Conservation (phyloP, 2,329 filamentous ascomycete genomes). For the Alternaria alternata region DNA sequence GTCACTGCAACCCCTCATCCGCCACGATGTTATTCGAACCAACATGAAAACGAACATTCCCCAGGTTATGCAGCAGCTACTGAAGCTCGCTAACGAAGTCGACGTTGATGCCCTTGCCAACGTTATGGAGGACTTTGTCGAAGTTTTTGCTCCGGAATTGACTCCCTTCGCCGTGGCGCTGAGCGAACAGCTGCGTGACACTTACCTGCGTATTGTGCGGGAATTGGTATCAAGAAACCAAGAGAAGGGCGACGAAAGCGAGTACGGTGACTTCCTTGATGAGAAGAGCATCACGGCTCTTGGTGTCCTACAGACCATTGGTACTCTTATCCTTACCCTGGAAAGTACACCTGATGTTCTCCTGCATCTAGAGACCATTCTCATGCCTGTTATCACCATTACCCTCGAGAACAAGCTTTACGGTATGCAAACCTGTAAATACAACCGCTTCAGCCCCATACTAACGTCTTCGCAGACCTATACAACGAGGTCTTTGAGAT, state of each 20-base stretch:
- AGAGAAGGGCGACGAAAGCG: slow-evolving; percentile 76
- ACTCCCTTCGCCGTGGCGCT: slow-evolving; percentile 96
- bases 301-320: slow-evolving; percentile 95
- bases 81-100: slow-evolving; percentile 97
- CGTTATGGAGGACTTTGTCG: slow-evolving; percentile 99
- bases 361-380: slow-evolving; percentile 89
- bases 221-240: slow-evolving; percentile 88
- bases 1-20: slow-evolving; percentile 91
- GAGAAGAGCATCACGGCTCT: slow-evolving; percentile 98
- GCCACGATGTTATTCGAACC: slow-evolving; percentile 90
- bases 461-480: slow-evolving; percentile 66
- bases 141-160: slow-evolving; percentile 95
- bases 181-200: slow-evolving; percentile 94
- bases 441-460: slow-evolving; percentile 3
- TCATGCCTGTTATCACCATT: slow-evolving; percentile 96
- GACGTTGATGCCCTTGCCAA: slow-evolving; percentile 97
- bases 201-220: slow-evolving; percentile 90
- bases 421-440: slow-evolving; percentile 58
- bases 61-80: slow-evolving; percentile 98
- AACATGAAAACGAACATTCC: slow-evolving; percentile 99
- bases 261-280: slow-evolving; percentile 89
- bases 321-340: slow-evolving; percentile 92
- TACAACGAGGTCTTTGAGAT: slow-evolving; percentile 99
- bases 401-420: slow-evolving; percentile 98
- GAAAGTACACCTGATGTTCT: slow-evolving; percentile 97